These are phyloP conservation scores for Lactarius vividus DNA, from an alignment of 768 basidiomycete genomes.

Conservation along the genomic window DNA sequence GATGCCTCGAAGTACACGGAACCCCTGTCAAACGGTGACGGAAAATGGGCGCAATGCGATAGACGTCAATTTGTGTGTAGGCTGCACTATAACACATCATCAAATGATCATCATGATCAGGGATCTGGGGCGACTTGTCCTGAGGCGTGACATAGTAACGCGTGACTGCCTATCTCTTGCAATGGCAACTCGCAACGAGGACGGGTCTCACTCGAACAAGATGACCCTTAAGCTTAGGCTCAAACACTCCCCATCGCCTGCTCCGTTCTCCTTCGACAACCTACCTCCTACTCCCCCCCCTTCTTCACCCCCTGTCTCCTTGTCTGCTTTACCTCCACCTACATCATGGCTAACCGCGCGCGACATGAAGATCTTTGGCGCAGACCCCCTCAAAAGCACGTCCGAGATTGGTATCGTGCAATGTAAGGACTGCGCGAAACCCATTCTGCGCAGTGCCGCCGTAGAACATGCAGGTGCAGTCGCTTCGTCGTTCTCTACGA, in stretches of 20 bases:
- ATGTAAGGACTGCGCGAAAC: constrained; percentile 82
- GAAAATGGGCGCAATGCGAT: not conserved
- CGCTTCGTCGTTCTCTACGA: not conserved
- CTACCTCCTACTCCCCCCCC: constrained; percentile 38
- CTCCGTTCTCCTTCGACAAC: constrained; percentile 63
- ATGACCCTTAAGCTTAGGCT: constrained; percentile 43
- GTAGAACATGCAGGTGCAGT: constrained; percentile 71
- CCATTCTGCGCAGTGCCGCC: constrained; percentile 70
- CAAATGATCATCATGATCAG: too few relatives aligned
- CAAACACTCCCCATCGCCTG: constrained; percentile 37
- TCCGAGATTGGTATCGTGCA: constrained; percentile 64
- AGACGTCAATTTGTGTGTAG: too few relatives aligned
- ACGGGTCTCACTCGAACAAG: not conserved
- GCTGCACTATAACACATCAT: too few relatives aligned
- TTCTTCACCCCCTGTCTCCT: constrained; percentile 29
- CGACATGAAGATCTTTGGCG: constrained; percentile 87
- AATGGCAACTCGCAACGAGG: not conserved
- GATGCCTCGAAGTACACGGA: constrained; percentile 9
- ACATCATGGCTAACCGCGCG: constrained; percentile 81
- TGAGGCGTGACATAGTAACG: not conserved
- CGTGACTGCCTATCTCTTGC: not conserved
- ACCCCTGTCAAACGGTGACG: not conserved
- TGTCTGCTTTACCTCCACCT: constrained; percentile 53
- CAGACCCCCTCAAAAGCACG: constrained; percentile 56
- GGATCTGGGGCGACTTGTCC: too few relatives aligned